phyloP scores from a whole-genome alignment of 78 protist species.

The Dictyostelium capitatum region DNA sequence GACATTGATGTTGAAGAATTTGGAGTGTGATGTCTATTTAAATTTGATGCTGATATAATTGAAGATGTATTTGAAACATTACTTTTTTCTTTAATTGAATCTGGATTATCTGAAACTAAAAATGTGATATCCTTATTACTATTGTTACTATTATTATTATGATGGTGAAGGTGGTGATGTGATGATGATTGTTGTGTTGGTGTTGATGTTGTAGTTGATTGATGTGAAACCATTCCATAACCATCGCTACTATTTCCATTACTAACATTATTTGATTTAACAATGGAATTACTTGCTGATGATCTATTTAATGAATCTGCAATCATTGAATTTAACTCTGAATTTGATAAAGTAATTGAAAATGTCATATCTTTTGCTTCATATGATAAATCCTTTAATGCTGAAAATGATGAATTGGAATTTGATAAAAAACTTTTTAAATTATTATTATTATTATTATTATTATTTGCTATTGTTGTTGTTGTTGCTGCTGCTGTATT shows the following conservation, averaged over 20 bases:
- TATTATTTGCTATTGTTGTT: not conserved
- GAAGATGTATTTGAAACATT: slow-evolving; percentile 49
- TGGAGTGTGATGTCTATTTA: not conserved
- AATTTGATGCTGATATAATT: slow-evolving; percentile 24
- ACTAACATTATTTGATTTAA: slow-evolving; percentile 6
- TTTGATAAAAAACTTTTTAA: not conserved
- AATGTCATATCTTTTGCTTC: slow-evolving; percentile 42
- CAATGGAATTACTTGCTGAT: slow-evolving; percentile 22
- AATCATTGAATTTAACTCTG: slow-evolving; percentile 44
- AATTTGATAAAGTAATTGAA: slow-evolving; percentile 2
- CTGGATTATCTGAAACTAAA: slow-evolving; percentile 25
- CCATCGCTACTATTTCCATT: not conserved
- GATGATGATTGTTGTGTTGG: too few species aligned
- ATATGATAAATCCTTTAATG: slow-evolving; percentile 17
- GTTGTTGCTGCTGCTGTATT: not conserved
- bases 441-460: not conserved
- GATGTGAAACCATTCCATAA: not conserved
- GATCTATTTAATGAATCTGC: slow-evolving; percentile 40
- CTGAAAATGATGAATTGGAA: slow-evolving; percentile 23
- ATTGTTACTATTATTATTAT: not conserved
- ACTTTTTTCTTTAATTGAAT: slow-evolving; percentile 40
- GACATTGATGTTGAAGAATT: not conserved
- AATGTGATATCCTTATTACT: slow-evolving; percentile 47
- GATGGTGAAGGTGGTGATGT: not conserved
- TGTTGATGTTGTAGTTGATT: not conserved